Evolutionary conservation across 2,329 filamentous ascomycete species (phyloP), one percentile per base, ranked within the genome.

Genomic region (Pyricularia grisea): DNA sequence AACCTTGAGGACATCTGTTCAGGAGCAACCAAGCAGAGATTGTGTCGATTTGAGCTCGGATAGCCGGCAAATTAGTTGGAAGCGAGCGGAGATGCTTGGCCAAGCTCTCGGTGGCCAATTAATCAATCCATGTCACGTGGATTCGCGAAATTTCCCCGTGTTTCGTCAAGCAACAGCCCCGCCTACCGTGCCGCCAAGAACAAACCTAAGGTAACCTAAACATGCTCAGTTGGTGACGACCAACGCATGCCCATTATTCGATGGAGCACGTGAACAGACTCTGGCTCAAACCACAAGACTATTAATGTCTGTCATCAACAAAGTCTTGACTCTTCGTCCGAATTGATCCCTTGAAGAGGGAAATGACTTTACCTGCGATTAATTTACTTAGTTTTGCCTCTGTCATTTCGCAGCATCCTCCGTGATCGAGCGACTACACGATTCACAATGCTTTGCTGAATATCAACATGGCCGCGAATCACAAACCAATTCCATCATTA

Each of bases 401-500:
- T 50, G 42, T 50, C 42, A 50, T 50, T 50, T 50, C 42, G 7
- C 42, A 20, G 17, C 42, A 50, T n/a, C 42, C 42, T 50, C 42
- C 42, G 42, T 50, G 42, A 50, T n/a, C 20, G 42, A 50, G 4
- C 42, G 4, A 50, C 42, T 50, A n/a, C 42, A 50, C 3, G 5
- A 50, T 50, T 11, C 17, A 50, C 42, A 50, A 50, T 50, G 42
- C 42, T 50, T 50, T 50, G 42, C 17, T 50, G 42, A 50, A 20
- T 36, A n/a, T 36, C 65, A 36, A 27, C 30, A 66, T 66, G 65
- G 65, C 65, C 11, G 36, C 31, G 31, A 66, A 42, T 10, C 71
- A 77, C 27, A 86, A 83, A 73, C 88, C 84, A 0, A 92, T 98
- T 27, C 94, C 94, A 11, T 90, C 94, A 1, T 90, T 97, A 72